Base-by-base conservation (phyloP, 371 early-diverging fungal genomes). In the Mortierella sp. region DNA sequence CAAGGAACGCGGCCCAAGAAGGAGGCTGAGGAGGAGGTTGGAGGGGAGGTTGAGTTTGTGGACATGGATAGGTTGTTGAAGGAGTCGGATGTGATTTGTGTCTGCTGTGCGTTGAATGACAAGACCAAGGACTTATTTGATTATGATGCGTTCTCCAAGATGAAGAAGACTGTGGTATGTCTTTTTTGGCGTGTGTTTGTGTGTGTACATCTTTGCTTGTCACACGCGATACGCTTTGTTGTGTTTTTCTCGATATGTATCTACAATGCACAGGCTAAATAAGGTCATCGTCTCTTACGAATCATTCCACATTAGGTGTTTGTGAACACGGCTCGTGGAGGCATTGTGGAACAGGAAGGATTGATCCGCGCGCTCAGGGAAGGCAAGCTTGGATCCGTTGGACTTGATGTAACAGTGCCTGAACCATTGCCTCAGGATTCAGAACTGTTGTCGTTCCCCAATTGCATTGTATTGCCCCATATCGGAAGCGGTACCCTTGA, bases 341-440 rank as follows among this genome's bases (percentile, higher is more conserved):
- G 92, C 10, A 91, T 97, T 68, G 92, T 98, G 16, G 83, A 95
- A 73, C 96, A 96, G 81, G 92, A 91, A 54, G 96, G 91, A 79
- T 86, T 98, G 47, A 90, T 93, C 44, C 90, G 88, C 7, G 97
- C 97, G 8, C 84, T 98, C 68, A 87, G 92, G 24, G 90, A 92
- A n/a, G 90, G 91, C 0, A 78, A 86, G 63, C 86, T 96, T 60
- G 96, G 91, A 19, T 93, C 93, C 34, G 96, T 93, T 8, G 98
- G 96, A 44, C 83, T 97, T 72, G 97, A 97, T 88, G 97, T 97
- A 13, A 96, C 97, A 0, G 94, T 94, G 28, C 97, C 97, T 0
- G 98, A 97, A 80, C 98, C 98, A 10, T 80, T 97, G 76, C 91
- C 93, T 5, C 72, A 87, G 3, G 88, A 91, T 91, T 95, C 84